Evolutionary conservation across 2,329 filamentous ascomycete species (phyloP).

Genomic region (Xylaria sp.): DNA sequence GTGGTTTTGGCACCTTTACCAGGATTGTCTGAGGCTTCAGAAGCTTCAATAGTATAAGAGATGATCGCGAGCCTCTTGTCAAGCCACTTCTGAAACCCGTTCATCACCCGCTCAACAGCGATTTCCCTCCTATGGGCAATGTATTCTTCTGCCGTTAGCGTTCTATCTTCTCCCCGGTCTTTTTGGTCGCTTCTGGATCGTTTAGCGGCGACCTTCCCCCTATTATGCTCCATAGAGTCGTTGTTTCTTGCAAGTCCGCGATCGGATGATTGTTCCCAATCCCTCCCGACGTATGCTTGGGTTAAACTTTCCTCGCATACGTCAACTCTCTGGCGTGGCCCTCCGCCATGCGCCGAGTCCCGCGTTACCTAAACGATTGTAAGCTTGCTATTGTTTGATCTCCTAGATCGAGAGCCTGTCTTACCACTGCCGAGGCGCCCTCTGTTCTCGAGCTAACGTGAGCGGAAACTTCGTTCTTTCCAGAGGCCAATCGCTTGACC

Average conservation of each 20-base stretch:
- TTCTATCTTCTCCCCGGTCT: slow-evolving; percentile 39
- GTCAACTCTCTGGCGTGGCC: slow-evolving; percentile 40
- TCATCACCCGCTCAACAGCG: slow-evolving; percentile 46
- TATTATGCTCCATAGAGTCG: slow-evolving; percentile 47
- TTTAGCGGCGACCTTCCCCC: slow-evolving; percentile 42
- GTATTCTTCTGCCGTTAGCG: slow-evolving; percentile 46
- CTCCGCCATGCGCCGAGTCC: slow-evolving; percentile 31
- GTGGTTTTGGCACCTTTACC: slow-evolving; percentile 24
- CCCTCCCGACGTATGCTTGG: slow-evolving; percentile 37
- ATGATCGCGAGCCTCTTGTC: slow-evolving; percentile 47
- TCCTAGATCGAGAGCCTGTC: background rate
- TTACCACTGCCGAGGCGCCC: slow-evolving; percentile 25
- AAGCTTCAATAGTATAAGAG: slow-evolving; percentile 45
- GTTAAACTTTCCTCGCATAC: slow-evolving; percentile 39
- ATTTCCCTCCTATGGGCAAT: slow-evolving; percentile 44
- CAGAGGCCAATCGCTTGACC: slow-evolving; percentile 43
- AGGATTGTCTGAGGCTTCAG: slow-evolving; percentile 41
- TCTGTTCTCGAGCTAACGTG: slow-evolving; percentile 29
- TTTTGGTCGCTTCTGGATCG: slow-evolving; percentile 42
- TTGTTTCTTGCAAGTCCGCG: slow-evolving; percentile 31
- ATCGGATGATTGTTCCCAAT: slow-evolving; percentile 36
- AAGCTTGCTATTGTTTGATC: background rate
- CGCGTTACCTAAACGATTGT: slow-evolving; percentile 14
- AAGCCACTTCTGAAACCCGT: slow-evolving; percentile 46
- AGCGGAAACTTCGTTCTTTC: slow-evolving; percentile 33